Evolutionary conservation across 129 eudicot species (phyloP), one percentile per base, ranked within the genome.

Genomic region (Apium graveolens): DNA sequence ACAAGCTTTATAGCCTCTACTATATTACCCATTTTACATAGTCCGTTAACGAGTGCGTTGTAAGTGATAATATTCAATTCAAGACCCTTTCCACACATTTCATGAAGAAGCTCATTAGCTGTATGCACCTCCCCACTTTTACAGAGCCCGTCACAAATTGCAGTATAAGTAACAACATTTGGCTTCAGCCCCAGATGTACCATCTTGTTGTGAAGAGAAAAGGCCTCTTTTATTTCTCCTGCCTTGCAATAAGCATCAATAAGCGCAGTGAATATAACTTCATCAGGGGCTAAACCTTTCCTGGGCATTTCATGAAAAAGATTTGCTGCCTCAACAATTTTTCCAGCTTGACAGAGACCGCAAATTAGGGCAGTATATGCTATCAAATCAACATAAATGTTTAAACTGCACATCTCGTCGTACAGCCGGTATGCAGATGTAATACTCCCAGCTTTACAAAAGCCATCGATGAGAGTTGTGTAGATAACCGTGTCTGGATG

Each of bases 241-340:
- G 85, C 82, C 88, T 95, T 96, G 89, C 99, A 96, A 71, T 90
- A 90, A 82, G 95, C 99, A 77, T 92, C 97, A 73, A 96, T 87
- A 48, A 96, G 95, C 31, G 87, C 81, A 53, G 99, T 90, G 70
- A 85, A 96, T 43, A 88, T 89, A 69, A 90, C 87, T 84, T 87
- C 97, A 85, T 96, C 99, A n/a, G 87, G 81, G 79, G 78, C 65
- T 76, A 92, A 74, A 12, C 88, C 96, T 78, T 84, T 79, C 60
- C 73, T 81, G 80, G 84, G 81, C 97, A 90, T 87, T 84, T 89
- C 90, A 71, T 83, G 78, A 80, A 92, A 90, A 35, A 90, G 86
- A 77, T 78, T 81, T 60, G 82, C 81, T 55, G 97, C 97, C 80
- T 89, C 92, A 11, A 79, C 78, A 78, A 92, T 80, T 41, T 90